Conservation (phyloP, 148 eudicot species). For the Rheum nobile region DNA sequence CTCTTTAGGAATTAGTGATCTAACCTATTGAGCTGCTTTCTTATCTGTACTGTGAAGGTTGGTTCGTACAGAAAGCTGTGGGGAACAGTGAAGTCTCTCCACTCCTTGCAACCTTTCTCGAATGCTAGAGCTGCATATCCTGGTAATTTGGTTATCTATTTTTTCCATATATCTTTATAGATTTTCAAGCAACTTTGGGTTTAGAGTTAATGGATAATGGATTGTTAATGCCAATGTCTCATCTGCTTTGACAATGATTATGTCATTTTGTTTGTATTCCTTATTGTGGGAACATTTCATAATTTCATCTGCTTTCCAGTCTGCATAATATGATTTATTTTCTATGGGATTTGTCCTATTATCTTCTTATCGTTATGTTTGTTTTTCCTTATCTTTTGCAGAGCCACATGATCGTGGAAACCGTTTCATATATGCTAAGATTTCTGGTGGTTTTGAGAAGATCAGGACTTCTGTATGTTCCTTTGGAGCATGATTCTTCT, state of each 20-base stretch:
- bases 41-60: conserved; percentile 34
- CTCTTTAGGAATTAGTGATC: not conserved
- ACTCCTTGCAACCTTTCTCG: conserved; percentile 72
- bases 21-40: not conserved
- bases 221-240: not conserved
- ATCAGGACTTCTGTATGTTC: conserved; percentile 66
- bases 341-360: not conserved
- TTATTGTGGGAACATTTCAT: not conserved
- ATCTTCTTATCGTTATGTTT: not conserved
- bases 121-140: conserved; percentile 54
- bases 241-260: not conserved
- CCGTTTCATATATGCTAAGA: conserved; percentile 85
- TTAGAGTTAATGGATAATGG: not conserved
- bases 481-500: not conserved
- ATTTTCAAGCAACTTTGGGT: not conserved
- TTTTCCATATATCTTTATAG: not conserved
- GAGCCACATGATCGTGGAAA: conserved; percentile 56
- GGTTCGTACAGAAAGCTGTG: conserved; percentile 56
- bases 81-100: conserved; percentile 52
- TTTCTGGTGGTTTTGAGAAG: conserved; percentile 86
- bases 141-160: conserved; percentile 25
- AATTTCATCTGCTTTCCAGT: not conserved
- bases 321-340: not conserved
- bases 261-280: not conserved
- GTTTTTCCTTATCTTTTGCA: conserved; percentile 17